Conservation (phyloP, 164 flowering plant genomes). For the Taxillus chinensis region DNA sequence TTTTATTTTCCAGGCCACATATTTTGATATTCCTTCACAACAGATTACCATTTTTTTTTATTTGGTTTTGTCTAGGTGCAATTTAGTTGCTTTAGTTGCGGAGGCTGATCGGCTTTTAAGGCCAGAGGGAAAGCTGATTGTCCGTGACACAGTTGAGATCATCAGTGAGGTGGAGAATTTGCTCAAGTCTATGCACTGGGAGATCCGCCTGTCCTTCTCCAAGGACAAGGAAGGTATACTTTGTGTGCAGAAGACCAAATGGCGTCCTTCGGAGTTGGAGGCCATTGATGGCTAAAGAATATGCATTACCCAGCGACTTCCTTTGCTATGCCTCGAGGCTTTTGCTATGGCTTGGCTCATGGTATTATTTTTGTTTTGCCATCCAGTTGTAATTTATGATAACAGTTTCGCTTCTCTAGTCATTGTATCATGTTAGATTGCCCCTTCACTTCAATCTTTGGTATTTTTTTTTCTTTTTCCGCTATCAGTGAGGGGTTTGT, state of each 20-base stretch:
- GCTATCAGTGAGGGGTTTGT: too few relatives aligned
- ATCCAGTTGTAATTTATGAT: too few relatives aligned
- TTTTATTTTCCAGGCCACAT: too few relatives aligned
- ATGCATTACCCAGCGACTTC: too few relatives aligned
- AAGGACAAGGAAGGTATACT: conserved; percentile 68
- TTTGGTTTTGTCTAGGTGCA: conserved; percentile 45
- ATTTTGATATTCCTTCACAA: too few relatives aligned
- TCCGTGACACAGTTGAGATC: conserved; percentile 65
- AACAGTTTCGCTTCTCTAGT: too few relatives aligned
- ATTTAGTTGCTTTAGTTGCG: conserved; percentile 49
- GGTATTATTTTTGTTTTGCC: too few relatives aligned
- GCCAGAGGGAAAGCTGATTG: conserved; percentile 82
- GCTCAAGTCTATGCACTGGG: conserved; percentile 75
- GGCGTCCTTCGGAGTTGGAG: conserved; percentile 75
- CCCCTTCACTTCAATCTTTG: too few relatives aligned
- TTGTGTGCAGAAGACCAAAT: conserved; percentile 60
- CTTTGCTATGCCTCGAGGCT: too few relatives aligned
- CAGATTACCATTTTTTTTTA: neutral
- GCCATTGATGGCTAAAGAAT: conserved; percentile 10
- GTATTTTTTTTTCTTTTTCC: too few relatives aligned
- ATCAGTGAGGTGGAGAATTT: conserved; percentile 51
- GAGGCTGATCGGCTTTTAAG: conserved; percentile 84
- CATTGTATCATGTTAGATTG: too few relatives aligned
- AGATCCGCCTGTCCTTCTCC: conserved; percentile 63
- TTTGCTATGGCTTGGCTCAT: too few relatives aligned